These are phyloP conservation scores for Ceriops decandra DNA, from an alignment of 345 rosid species.

Conservation along the genomic window DNA sequence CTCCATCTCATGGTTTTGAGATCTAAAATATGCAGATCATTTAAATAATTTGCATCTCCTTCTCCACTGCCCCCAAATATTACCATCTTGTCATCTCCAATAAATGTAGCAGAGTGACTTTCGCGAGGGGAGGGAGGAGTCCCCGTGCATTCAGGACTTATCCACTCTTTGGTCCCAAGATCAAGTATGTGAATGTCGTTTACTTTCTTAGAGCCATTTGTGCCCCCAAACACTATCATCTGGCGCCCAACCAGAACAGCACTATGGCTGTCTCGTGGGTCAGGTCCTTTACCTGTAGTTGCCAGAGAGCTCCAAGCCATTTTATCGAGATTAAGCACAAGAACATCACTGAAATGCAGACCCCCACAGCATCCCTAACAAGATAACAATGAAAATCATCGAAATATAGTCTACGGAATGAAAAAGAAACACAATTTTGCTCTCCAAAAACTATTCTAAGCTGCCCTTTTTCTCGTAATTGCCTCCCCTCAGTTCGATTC, in stretches of 20 bases:
- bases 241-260: conserved; percentile 50
- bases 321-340: conserved; percentile 42
- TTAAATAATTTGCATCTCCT: conserved; percentile 71
- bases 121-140: conserved; percentile 59
- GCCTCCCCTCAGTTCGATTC: too few relatives aligned
- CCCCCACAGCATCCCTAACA: conserved; percentile 76
- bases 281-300: conserved; percentile 64
- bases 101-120: conserved; percentile 66
- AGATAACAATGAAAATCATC: not conserved
- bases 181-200: conserved; percentile 64
- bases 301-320: conserved; percentile 51
- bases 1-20: conserved; percentile 62
- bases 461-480: not conserved
- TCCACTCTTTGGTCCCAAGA: conserved; percentile 55
- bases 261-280: conserved; percentile 76
- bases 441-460: not conserved
- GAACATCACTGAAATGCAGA: conserved; percentile 65
- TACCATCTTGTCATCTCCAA: conserved; percentile 43
- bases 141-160: conserved; percentile 42
- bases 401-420: not conserved
- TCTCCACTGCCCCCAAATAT: conserved; percentile 81
- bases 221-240: conserved; percentile 75
- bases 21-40: conserved; percentile 61
- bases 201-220: conserved; percentile 64
- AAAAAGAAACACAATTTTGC: not conserved